Conservation (phyloP, 768 basidiomycete genomes). For the Collybia sordida region DNA sequence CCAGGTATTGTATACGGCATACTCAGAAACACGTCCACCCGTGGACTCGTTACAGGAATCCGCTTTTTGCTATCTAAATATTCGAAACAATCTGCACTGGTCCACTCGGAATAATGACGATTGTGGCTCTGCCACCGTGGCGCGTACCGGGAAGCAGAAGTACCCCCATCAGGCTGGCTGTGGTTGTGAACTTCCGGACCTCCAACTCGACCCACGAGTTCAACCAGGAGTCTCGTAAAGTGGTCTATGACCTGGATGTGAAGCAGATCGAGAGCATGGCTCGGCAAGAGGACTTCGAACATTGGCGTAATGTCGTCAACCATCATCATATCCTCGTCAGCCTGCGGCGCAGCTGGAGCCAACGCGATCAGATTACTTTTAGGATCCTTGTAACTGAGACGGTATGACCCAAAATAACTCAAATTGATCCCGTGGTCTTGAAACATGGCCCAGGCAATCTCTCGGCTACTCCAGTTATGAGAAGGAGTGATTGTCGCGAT, state of each 20-base stretch:
- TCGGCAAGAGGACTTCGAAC: conserved; percentile 38
- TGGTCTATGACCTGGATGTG: conserved; percentile 71
- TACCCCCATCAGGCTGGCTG: conserved; percentile 28
- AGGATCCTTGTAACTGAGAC: conserved; percentile 35
- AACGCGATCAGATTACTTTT: conserved; percentile 13
- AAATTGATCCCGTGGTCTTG: conserved; percentile 32
- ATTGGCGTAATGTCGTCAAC: conserved; percentile 54
- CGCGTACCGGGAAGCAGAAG: conserved; percentile 53
- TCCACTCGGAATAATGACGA: conserved; percentile 51
- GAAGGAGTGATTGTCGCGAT: conserved; percentile 37
- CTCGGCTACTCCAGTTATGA: conserved; percentile 47
- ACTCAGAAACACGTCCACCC: conserved; percentile 51
- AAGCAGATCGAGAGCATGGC: conserved; percentile 62
- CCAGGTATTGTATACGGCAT: conserved; percentile 47
- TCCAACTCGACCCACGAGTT: conserved; percentile 55
- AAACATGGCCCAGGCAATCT: conserved; percentile 49
- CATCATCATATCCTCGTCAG: conserved; percentile 53
- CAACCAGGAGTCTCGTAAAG: conserved; percentile 60
- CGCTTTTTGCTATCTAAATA: conserved; percentile 48
- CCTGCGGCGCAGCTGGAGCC: conserved; percentile 15
- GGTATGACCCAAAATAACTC: conserved; percentile 37
- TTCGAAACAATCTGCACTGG: conserved; percentile 51
- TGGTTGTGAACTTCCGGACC: conserved; percentile 40
- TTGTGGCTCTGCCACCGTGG: conserved; percentile 41
- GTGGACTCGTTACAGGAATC: conserved; percentile 35